A percentile compares a stretch with the other conserved stretches of the same genome.
Evolutionary conservation across 2,329 filamentous ascomycete genomes (phyloP).

Genomic region (Fusarium keratoplasticum): DNA sequence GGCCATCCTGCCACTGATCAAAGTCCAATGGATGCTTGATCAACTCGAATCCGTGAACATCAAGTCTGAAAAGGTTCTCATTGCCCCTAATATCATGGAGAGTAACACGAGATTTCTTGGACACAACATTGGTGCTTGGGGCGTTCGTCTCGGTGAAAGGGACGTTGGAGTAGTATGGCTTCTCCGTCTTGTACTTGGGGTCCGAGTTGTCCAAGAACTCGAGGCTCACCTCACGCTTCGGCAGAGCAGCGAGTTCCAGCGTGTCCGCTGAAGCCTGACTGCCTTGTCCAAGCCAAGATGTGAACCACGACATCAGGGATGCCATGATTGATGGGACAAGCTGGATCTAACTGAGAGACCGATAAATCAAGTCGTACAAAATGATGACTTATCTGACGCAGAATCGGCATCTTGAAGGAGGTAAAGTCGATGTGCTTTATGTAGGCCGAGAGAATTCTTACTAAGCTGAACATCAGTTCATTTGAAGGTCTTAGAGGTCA

Average conservation of each 20-base stretch:
- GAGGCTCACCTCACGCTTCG: not conserved
- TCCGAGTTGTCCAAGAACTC: not conserved
- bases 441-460: not conserved
- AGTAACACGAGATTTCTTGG: not conserved
- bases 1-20: not conserved
- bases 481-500: too few species aligned
- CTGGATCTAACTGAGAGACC: not conserved
- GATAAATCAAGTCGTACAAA: not conserved
- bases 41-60: not conserved
- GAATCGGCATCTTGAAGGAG: not conserved
- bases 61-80: not conserved
- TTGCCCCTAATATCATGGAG: not conserved
- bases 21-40: not conserved
- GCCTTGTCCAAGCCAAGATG: not conserved
- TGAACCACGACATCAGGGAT: not conserved
- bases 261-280: not conserved
- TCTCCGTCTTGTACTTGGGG: not conserved
- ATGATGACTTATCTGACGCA: too few species aligned
- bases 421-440: not conserved
- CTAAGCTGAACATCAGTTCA: not conserved
- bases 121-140: not conserved
- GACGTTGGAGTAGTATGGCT: not conserved
- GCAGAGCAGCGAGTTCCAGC: not conserved
- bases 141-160: not conserved
- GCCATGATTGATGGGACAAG: not conserved